These are phyloP conservation scores for Cubamyces lactineus DNA, from an alignment of 768 basidiomycete genomes.

Conservation along the genomic window DNA sequence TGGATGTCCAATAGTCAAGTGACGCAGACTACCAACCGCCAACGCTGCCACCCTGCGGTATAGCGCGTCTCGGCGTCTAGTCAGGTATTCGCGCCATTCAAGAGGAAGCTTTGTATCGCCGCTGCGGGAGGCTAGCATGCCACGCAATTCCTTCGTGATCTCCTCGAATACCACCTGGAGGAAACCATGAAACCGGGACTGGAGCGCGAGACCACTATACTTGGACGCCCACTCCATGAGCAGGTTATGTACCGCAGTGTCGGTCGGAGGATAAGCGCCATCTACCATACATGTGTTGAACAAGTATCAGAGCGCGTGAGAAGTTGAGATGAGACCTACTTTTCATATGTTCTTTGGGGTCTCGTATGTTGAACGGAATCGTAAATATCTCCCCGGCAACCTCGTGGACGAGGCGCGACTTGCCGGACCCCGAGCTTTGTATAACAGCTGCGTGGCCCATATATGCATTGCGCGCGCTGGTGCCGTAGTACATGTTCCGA, in stretches of 20 bases:
- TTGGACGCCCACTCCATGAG: too few relatives aligned
- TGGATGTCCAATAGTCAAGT: too few relatives aligned
- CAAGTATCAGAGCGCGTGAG: background rate
- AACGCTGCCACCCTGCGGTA: too few relatives aligned
- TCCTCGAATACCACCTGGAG: background rate
- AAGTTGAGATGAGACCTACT: too few relatives aligned
- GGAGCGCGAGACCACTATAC: background rate
- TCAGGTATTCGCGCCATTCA: too few relatives aligned
- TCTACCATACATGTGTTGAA: background rate
- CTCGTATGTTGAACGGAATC: constrained; percentile 32
- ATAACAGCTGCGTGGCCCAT: constrained; percentile 6
- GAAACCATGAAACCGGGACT: background rate
- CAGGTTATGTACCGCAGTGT: too few relatives aligned
- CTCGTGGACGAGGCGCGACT: constrained; percentile 36
- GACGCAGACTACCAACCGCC: too few relatives aligned
- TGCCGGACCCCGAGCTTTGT: constrained; percentile 31
- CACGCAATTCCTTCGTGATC: constrained; percentile 2
- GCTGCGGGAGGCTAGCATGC: too few relatives aligned
- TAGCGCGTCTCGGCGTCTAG: too few relatives aligned
- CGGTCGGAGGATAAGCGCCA: constrained; percentile 2
- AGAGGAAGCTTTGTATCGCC: too few relatives aligned
- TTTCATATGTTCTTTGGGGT: too few relatives aligned
- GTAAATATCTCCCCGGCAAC: constrained; percentile 28
- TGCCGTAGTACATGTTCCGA: too few relatives aligned
- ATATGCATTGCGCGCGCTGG: background rate